Conservation (phyloP, 352 stramenopile species). For the Globisporangium barbulae region DNA sequence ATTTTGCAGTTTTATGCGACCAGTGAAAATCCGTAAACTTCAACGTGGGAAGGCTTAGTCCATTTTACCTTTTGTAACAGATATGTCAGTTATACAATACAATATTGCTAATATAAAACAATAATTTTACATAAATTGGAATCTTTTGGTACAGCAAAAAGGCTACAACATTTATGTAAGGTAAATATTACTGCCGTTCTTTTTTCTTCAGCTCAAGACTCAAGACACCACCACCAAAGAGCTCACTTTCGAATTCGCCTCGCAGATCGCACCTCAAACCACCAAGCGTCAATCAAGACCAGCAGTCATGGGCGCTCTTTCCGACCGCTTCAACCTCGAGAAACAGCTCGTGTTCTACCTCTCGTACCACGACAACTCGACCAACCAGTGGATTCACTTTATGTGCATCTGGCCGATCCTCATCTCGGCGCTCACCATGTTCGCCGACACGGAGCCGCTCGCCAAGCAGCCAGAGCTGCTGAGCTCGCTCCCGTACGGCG, state of each 20-base stretch:
- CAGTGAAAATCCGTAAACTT: background rate
- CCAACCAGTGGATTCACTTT: slow-evolving; percentile 84
- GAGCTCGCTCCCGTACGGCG: slow-evolving; percentile 25
- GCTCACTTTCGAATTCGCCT: slow-evolving; percentile 6
- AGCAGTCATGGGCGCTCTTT: slow-evolving; percentile 16
- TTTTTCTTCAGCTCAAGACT: background rate
- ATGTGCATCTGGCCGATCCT: slow-evolving; percentile 86
- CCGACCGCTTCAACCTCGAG: slow-evolving; percentile 74
- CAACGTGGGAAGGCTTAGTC: slow-evolving; percentile 2
- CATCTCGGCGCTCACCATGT: slow-evolving; percentile 65
- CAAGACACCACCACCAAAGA: background rate
- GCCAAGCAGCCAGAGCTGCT: slow-evolving; percentile 23
- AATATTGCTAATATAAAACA: too few relatives aligned
- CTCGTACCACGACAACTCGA: slow-evolving; percentile 79
- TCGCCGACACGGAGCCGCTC: slow-evolving; percentile 40
- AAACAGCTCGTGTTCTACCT: slow-evolving; percentile 85
- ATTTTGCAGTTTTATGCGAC: background rate
- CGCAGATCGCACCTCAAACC: too few relatives aligned
- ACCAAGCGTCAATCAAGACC: background rate
- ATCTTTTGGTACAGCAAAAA: background rate
- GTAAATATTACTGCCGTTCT: background rate
- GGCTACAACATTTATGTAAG: background rate
- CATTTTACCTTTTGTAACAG: background rate
- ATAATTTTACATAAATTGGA: background rate
- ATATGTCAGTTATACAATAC: too few relatives aligned